These are phyloP conservation scores for Diplocarpon rosae DNA, from an alignment of 2,329 filamentous ascomycete species.

Conservation along the genomic window DNA sequence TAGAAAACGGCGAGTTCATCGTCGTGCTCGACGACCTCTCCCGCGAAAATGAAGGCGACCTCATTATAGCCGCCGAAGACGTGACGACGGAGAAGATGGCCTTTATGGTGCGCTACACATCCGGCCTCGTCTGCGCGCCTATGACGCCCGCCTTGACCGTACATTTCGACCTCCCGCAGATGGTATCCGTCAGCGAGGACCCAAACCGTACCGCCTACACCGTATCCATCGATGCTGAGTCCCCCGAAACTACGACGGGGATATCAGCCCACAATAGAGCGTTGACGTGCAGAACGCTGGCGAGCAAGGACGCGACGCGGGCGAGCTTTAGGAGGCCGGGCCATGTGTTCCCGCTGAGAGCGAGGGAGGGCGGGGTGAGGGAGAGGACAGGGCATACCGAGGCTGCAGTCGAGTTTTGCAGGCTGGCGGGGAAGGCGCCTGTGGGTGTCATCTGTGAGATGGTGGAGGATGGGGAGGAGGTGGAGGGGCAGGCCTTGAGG, in stretches of 20 bases:
- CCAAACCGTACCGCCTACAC: constrained; percentile 89
- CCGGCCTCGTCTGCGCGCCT: constrained; percentile 85
- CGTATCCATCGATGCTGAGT: constrained; percentile 69
- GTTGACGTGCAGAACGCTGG: constrained; percentile 68
- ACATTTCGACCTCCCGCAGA: constrained; percentile 70
- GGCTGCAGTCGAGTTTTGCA: constrained; percentile 82
- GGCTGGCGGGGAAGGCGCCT: constrained; percentile 64
- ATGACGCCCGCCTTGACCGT: constrained; percentile 59
- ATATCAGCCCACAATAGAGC: constrained; percentile 84
- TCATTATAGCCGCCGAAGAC: constrained; percentile 83
- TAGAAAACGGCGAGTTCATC: constrained; percentile 79
- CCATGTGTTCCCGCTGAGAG: constrained; percentile 79
- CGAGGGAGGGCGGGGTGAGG: constrained; percentile 68
- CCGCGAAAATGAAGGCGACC: constrained; percentile 96
- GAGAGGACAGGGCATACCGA: constrained; percentile 82
- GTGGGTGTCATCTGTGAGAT: constrained; percentile 86
- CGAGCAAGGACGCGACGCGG: constrained; percentile 43
- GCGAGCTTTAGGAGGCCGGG: constrained; percentile 69
- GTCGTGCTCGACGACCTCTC: constrained; percentile 86
- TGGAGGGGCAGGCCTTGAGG: constrained; percentile 55
- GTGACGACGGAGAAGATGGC: constrained; percentile 86
- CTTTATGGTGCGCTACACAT: constrained; percentile 87
- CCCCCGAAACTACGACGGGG: constrained; percentile 69
- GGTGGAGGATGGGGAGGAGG: constrained; percentile 71
- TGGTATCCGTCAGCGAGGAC: constrained; percentile 69